These are phyloP conservation scores for Claviceps spartinae DNA, from an alignment of 2,329 filamentous ascomycete species.

Conservation along the genomic window DNA sequence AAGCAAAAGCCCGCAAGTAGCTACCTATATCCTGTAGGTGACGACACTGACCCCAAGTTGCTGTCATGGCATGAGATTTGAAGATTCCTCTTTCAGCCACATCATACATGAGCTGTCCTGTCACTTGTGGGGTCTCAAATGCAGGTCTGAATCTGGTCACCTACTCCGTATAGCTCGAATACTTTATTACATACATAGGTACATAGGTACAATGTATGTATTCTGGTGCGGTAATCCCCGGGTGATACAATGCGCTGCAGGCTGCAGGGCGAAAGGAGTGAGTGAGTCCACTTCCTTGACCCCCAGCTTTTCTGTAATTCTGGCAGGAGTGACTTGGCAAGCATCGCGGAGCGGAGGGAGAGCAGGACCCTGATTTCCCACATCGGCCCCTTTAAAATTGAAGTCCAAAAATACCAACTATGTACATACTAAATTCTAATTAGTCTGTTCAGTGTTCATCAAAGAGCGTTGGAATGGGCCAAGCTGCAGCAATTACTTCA, in stretches of 20 bases:
- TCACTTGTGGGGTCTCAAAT: background rate
- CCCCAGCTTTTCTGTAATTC: background rate
- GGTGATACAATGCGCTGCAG: background rate
- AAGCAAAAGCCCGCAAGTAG: no score
- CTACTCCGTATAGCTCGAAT: no score
- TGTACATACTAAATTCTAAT: background rate
- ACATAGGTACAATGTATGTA: no score
- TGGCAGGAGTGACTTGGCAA: background rate
- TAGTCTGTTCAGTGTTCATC: background rate
- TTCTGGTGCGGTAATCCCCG: background rate
- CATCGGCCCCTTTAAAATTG: background rate
- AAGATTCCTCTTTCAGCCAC: background rate
- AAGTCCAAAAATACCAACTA: background rate
- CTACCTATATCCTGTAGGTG: background rate
- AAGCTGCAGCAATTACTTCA: background rate
- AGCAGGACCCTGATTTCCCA: background rate
- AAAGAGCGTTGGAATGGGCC: background rate
- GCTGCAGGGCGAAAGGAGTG: background rate
- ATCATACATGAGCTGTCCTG: background rate
- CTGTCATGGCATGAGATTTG: background rate
- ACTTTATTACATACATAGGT: no score
- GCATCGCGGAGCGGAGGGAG: background rate
- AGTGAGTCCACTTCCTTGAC: background rate
- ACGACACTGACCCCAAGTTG: background rate
- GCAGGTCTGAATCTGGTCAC: background rate